phyloP scores from a whole-genome alignment of 2,329 filamentous ascomycete genomes.

The Cytospora leucostoma region DNA sequence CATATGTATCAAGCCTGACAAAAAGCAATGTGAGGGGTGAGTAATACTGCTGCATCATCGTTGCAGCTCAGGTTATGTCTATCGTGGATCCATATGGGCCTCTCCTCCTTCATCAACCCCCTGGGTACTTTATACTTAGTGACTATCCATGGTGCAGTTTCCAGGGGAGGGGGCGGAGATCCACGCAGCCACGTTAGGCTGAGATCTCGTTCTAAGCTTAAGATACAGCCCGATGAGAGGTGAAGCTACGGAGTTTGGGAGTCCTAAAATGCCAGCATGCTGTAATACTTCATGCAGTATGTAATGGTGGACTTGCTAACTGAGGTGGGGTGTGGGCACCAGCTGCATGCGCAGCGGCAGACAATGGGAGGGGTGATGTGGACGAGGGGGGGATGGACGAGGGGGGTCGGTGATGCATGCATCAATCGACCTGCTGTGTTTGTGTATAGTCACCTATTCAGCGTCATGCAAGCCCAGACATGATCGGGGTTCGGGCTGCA shows the following conservation, averaged over 20 bases:
- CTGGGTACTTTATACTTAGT: conserved; percentile 4
- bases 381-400: neutral
- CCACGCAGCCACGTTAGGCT: conserved; percentile 20
- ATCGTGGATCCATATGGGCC: conserved; percentile 21
- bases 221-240: conserved; percentile 14
- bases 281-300: conserved; percentile 17
- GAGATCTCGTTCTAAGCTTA: conserved; percentile 24
- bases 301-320: conserved; percentile 3
- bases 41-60: conserved; percentile 23
- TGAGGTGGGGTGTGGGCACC: conserved; percentile 17
- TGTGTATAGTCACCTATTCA: conserved; percentile 1
- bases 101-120: conserved; percentile 1
- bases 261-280: conserved; percentile 13
- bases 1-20: neutral
- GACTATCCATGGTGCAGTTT: conserved; percentile 5
- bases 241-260: conserved; percentile 3
- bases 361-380: neutral
- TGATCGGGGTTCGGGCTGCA: conserved; percentile 25
- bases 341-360: conserved; percentile 22
- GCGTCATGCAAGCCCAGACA: conserved; percentile 23
- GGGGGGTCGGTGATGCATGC: conserved; percentile 13
- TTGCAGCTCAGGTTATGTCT: conserved; percentile 4
- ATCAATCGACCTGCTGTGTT: conserved; percentile 18
- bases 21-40: conserved; percentile 22
- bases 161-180: too few relatives aligned